These are phyloP conservation scores for Lentinus brumalis DNA, from an alignment of 768 basidiomycete genomes.

Conservation along the genomic window DNA sequence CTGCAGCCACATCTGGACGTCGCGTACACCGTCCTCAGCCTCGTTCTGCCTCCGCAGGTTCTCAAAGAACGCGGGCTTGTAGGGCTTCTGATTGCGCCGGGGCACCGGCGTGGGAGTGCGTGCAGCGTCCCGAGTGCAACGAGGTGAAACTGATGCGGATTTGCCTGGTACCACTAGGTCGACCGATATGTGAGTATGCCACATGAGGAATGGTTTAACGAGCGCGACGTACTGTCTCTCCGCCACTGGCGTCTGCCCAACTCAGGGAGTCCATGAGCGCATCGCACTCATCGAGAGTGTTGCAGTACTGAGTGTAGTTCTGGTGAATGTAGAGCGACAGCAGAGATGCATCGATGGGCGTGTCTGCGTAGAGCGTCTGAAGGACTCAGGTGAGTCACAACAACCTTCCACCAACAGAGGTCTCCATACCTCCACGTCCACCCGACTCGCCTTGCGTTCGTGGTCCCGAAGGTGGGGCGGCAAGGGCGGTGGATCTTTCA, in stretches of 20 bases:
- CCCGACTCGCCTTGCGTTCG: constrained; percentile 66
- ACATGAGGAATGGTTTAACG: neutral
- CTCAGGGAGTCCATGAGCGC: constrained; percentile 75
- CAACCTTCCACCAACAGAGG: neutral
- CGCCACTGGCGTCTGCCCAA: constrained; percentile 69
- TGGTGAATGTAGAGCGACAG: constrained; percentile 92
- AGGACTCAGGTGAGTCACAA: neutral
- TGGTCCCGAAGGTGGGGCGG: constrained; percentile 63
- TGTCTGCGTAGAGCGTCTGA: constrained; percentile 76
- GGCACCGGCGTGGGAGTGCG: constrained; percentile 81
- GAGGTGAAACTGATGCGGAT: constrained; percentile 87
- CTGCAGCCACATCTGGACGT: constrained; percentile 60
- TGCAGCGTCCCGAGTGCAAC: constrained; percentile 83
- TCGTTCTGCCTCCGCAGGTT: constrained; percentile 54
- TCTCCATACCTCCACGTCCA: constrained; percentile 66
- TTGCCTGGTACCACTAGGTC: constrained; percentile 63
- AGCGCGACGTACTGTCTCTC: constrained; percentile 52
- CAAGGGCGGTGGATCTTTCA: constrained; percentile 57
- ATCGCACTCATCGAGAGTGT: constrained; percentile 72
- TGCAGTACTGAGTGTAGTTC: constrained; percentile 87
- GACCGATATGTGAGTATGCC: neutral
- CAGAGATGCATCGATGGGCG: constrained; percentile 88
- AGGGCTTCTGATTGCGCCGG: constrained; percentile 76
- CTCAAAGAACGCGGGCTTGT: constrained; percentile 88
- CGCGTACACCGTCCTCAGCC: constrained; percentile 60